These are phyloP conservation scores for Geranomyces michiganensis DNA, from an alignment of 192 early-diverging fungal species.

Conservation along the genomic window DNA sequence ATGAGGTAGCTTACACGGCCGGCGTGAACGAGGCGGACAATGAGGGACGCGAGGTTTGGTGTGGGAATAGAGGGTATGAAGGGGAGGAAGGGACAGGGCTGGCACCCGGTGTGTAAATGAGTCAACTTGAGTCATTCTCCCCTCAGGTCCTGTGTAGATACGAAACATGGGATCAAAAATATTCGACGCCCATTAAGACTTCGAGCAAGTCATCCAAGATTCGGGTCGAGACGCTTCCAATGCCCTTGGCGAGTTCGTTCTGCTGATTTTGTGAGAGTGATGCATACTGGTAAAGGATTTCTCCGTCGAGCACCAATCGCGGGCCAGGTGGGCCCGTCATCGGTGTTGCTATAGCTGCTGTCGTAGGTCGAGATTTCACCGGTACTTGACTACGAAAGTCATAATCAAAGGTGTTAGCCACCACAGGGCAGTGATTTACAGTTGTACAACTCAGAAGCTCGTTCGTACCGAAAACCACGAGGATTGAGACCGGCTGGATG, in stretches of 20 bases:
- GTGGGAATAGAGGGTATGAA: no score
- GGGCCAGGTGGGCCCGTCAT: slow-evolving; percentile 72
- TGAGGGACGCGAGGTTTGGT: no score
- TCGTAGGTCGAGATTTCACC: slow-evolving; percentile 32
- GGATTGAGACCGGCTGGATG: slow-evolving; percentile 92
- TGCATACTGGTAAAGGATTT: slow-evolving; percentile 74
- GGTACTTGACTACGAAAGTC: slow-evolving; percentile 37
- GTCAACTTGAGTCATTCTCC: no score
- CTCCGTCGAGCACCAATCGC: slow-evolving; percentile 82
- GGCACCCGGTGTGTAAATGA: no score
- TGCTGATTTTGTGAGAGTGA: slow-evolving; percentile 70
- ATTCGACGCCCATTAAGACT: slow-evolving; percentile 64
- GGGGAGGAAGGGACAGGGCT: no score
- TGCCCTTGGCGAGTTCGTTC: slow-evolving; percentile 84
- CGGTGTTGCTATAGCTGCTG: slow-evolving; percentile 51
- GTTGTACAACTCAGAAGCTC: no score
- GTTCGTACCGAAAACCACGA: slow-evolving; percentile 74
- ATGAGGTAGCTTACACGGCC: no score
- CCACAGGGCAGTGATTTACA: neutral
- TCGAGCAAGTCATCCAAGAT: slow-evolving; percentile 83
- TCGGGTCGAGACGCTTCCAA: slow-evolving; percentile 80
- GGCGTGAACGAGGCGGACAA: no score
- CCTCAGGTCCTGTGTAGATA: no score
- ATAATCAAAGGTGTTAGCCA: neutral
- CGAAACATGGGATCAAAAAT: no score